phyloP scores from a whole-genome alignment of 2,329 filamentous ascomycete genomes.

The Didymella segeticola region DNA sequence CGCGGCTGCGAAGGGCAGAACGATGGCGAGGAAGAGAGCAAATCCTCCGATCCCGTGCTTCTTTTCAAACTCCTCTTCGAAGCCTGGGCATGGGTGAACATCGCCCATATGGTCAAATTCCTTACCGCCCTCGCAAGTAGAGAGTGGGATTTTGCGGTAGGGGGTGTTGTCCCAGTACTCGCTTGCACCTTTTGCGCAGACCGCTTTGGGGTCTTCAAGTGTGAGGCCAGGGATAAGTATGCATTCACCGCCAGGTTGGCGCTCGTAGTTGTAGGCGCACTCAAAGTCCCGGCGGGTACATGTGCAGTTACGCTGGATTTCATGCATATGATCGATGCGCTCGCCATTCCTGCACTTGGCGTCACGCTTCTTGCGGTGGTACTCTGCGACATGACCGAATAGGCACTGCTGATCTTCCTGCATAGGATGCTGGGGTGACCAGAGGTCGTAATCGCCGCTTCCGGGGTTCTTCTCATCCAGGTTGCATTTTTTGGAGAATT shows the following conservation, averaged over 20 bases:
- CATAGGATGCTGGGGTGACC: slow-evolving; percentile 84
- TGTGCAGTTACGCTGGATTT: slow-evolving; percentile 75
- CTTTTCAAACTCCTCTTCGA: slow-evolving; percentile 82
- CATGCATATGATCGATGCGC: slow-evolving; percentile 69
- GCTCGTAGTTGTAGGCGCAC: slow-evolving; percentile 95
- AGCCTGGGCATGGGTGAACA: slow-evolving; percentile 72
- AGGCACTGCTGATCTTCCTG: slow-evolving; percentile 80
- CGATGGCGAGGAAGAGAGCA: slow-evolving; percentile 83
- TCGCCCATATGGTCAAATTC: slow-evolving; percentile 73
- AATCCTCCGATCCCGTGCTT: slow-evolving; percentile 73
- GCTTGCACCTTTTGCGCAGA: slow-evolving; percentile 71
- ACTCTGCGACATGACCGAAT: slow-evolving; percentile 89
- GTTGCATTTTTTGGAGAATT: slow-evolving; percentile 72
- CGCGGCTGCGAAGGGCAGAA: slow-evolving; percentile 76
- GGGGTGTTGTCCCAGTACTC: slow-evolving; percentile 87
- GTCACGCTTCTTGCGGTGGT: slow-evolving; percentile 86
- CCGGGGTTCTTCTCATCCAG: slow-evolving; percentile 67
- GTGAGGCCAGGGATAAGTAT: slow-evolving; percentile 74
- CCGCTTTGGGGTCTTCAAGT: slow-evolving; percentile 65
- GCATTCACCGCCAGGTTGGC: slow-evolving; percentile 78
- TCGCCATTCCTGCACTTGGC: slow-evolving; percentile 82
- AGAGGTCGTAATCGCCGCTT: slow-evolving; percentile 79
- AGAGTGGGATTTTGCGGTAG: slow-evolving; percentile 87
- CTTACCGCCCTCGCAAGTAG: slow-evolving; percentile 79
- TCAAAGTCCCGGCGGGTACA: slow-evolving; percentile 90